Conservation (phyloP, 768 basidiomycete species). For the Hemileccinum rubropunctum region DNA sequence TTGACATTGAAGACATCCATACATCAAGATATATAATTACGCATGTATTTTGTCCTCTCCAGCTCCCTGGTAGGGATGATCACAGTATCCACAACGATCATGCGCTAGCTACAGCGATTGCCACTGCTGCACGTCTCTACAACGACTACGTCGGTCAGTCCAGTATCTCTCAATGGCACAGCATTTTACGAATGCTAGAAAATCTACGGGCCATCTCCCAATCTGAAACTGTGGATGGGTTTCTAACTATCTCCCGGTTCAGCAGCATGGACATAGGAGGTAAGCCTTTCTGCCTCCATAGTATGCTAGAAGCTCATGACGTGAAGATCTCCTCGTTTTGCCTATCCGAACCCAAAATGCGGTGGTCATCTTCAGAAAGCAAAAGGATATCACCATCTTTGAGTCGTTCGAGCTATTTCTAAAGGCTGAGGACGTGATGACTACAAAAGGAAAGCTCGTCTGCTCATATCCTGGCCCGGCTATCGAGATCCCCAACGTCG, state of each 20-base stretch:
- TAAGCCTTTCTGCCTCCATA: constrained; percentile 10
- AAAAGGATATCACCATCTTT: too few species aligned
- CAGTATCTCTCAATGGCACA: not conserved
- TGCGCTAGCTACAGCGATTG: constrained; percentile 22
- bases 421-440: too few species aligned
- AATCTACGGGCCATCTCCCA: not conserved
- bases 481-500: too few species aligned
- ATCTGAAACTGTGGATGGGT: not conserved
- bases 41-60: constrained; percentile 42
- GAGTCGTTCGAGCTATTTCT: too few species aligned
- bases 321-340: too few species aligned
- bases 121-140: constrained; percentile 14
- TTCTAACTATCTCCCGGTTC: constrained; percentile 6
- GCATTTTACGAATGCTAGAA: constrained; percentile 26
- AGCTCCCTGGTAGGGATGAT: constrained; percentile 37
- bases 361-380: too few species aligned
- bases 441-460: too few species aligned
- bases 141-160: not conserved
- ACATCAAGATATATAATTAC: constrained; percentile 31
- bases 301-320: too few species aligned
- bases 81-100: constrained; percentile 20
- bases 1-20: not conserved
- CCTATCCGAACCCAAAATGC: too few species aligned
- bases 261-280: constrained; percentile 1
- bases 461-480: too few species aligned